Evolutionary conservation across 2,329 filamentous ascomycete genomes (phyloP).

Genomic region (Tolypocladium nubicola): DNA sequence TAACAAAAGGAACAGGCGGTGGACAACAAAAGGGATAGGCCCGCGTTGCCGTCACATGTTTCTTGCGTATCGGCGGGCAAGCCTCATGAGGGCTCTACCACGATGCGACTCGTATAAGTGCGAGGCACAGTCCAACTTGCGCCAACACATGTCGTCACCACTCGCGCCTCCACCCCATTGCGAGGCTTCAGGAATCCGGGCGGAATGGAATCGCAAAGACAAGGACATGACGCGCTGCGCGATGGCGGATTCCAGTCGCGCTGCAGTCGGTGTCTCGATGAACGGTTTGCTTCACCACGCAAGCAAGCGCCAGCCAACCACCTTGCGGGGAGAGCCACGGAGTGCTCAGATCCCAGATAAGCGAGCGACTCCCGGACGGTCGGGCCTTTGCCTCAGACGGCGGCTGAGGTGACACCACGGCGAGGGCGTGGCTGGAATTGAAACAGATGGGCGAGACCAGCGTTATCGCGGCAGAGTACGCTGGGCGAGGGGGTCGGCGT

Average conservation of each 20-base stretch:
- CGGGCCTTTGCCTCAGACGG: not conserved
- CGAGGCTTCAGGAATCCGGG: not conserved
- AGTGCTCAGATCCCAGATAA: slow-evolving; percentile 2
- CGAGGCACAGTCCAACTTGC: not conserved
- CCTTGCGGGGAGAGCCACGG: not conserved
- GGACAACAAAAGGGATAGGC: not conserved
- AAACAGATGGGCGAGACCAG: not conserved
- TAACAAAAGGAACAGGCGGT: not conserved
- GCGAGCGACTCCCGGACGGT: slow-evolving; percentile 3
- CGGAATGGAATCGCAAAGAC: not conserved
- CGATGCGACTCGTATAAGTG: not conserved
- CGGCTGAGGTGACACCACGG: slow-evolving; percentile 5
- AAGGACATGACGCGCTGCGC: not conserved
- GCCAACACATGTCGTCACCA: not conserved
- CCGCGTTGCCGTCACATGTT: no score
- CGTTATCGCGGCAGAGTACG: not conserved
- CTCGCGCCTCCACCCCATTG: not conserved
- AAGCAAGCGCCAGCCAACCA: not conserved
- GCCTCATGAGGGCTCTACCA: not conserved
- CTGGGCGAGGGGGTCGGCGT: not conserved
- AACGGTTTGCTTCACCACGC: not conserved
- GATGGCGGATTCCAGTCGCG: not conserved
- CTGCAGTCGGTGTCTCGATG: not conserved
- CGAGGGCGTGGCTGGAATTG: not conserved
- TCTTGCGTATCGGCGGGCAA: no score